Evolutionary conservation across 208 protist genomes (phyloP).

Genomic region (Wallacemonas collosoma): DNA sequence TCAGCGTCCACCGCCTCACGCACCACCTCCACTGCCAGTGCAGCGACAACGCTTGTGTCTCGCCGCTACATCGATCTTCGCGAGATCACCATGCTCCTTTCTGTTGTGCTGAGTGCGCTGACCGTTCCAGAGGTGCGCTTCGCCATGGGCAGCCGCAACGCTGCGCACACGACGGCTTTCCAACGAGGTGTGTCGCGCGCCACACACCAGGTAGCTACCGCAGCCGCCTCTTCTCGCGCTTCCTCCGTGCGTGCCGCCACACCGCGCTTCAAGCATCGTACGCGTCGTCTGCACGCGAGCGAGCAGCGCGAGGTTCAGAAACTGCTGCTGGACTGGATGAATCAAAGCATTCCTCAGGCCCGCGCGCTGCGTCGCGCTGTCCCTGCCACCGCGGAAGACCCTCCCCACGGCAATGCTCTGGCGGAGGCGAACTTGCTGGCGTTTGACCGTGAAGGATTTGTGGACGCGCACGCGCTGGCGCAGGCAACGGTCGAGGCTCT

Average conservation of each 20-base stretch:
- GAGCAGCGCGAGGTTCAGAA: constrained; percentile 39
- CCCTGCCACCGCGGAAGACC: not conserved
- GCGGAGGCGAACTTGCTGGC: constrained; percentile 29
- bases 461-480: constrained; percentile 44
- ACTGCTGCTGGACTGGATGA: constrained; percentile 44
- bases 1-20: constrained; percentile 12
- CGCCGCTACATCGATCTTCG: constrained; percentile 53
- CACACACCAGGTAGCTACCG: not conserved
- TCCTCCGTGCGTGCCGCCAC: not conserved
- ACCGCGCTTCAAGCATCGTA: not conserved
- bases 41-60: constrained; percentile 36
- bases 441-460: constrained; percentile 45
- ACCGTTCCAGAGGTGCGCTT: constrained; percentile 20
- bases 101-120: constrained; percentile 27
- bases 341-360: constrained; percentile 6
- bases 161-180: not conserved
- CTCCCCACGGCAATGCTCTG: not conserved
- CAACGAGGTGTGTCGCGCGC: not conserved
- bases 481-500: constrained; percentile 32
- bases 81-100: constrained; percentile 32
- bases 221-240: not conserved
- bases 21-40: not conserved
- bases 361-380: not conserved
- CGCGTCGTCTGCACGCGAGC: constrained; percentile 25
- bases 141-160: constrained; percentile 10